Percentiles rank a stretch among this genome's conserved stretches.
phyloP scores from a whole-genome alignment of 257 asterid species.

The Thymus quinquecostatus region DNA sequence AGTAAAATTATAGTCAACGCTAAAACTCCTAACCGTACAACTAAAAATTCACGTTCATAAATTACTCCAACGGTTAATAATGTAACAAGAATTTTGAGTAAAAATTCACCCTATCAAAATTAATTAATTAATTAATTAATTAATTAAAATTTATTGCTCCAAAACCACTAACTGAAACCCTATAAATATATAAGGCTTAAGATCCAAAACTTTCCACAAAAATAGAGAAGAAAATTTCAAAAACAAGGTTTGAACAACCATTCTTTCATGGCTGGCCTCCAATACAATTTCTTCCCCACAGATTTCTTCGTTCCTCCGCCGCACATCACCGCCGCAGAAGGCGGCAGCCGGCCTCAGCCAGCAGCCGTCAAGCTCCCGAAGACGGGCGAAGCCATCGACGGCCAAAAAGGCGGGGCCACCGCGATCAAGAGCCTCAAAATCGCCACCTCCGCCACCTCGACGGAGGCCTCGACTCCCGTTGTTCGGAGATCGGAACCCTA shows the following conservation, averaged over 20 bases:
- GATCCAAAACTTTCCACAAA: conserved; percentile 10
- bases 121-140: too few relatives aligned
- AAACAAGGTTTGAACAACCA: neutral
- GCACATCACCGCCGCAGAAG: conserved; percentile 35
- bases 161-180: neutral
- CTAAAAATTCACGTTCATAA: neutral
- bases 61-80: neutral
- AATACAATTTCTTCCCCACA: conserved; percentile 63
- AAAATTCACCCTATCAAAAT: neutral
- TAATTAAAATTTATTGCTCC: too few relatives aligned
- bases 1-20: neutral
- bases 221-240: neutral
- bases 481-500: conserved; percentile 19
- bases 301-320: conserved; percentile 55
- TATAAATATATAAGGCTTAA: conserved; percentile 15
- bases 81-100: neutral
- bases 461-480: conserved; percentile 37
- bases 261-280: conserved; percentile 60
- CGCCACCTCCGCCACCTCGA: conserved; percentile 35
- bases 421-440: conserved; percentile 37
- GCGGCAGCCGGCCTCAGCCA: conserved; percentile 36
- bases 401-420: conserved; percentile 29
- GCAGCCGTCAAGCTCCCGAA: conserved; percentile 34
- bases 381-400: conserved; percentile 35
- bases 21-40: neutral